A percentile compares a stretch with the other conserved stretches of the same genome.
phyloP scores from a whole-genome alignment of 352 stramenopile species.

The Halophytophthora batemanensis region DNA sequence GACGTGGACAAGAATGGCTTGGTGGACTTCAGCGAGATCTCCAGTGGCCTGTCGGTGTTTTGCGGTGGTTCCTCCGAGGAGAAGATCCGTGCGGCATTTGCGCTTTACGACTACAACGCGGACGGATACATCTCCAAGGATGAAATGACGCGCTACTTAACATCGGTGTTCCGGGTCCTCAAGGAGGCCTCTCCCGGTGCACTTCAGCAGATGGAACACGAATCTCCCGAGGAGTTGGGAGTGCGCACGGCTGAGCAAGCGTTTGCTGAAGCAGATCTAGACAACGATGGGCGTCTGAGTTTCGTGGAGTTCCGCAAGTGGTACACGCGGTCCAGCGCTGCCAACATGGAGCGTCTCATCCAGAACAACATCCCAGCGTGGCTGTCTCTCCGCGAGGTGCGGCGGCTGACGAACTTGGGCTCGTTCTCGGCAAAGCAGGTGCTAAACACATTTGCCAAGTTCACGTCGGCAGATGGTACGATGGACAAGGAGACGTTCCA shows the following conservation, averaged over 20 bases:
- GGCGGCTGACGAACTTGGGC: conserved; percentile 69
- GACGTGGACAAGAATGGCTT: conserved; percentile 83
- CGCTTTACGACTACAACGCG: conserved; percentile 84
- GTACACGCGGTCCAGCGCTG: conserved; percentile 73
- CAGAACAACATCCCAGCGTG: conserved; percentile 77
- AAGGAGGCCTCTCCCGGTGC: conserved; percentile 65
- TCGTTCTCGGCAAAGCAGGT: conserved; percentile 72
- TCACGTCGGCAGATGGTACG: conserved; percentile 57
- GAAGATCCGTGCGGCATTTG: conserved; percentile 71
- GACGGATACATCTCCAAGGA: conserved; percentile 82
- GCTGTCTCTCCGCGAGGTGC: conserved; percentile 74
- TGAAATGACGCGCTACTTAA: conserved; percentile 85
- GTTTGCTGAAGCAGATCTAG: conserved; percentile 69
- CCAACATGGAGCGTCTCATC: conserved; percentile 76
- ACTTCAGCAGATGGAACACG: conserved; percentile 38
- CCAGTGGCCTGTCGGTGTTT: conserved; percentile 79
- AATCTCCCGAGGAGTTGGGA: conserved; percentile 64
- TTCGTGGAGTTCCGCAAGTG: conserved; percentile 80
- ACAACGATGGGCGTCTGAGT: conserved; percentile 65
- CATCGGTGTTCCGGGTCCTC: conserved; percentile 81
- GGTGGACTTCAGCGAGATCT: conserved; percentile 87
- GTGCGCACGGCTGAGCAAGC: conserved; percentile 63
- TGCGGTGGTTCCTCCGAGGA: conserved; percentile 80
- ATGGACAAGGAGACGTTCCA: conserved; percentile 68
- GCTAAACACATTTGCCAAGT: conserved; percentile 73